Conservation (phyloP, 1,284 basidiomycete species). For the Moniliophthora roreri region DNA sequence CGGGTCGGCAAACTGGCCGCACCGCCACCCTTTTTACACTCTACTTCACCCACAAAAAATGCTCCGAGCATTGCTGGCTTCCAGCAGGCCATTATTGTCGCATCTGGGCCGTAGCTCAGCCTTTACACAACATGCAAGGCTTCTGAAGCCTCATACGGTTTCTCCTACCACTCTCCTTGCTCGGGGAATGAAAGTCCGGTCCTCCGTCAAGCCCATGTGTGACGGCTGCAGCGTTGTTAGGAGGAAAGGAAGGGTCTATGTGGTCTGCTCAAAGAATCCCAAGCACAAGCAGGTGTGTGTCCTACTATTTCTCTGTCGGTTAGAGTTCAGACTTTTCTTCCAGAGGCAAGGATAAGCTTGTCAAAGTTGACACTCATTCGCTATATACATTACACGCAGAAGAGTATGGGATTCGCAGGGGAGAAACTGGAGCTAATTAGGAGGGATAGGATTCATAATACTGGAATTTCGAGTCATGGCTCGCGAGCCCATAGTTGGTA, state of each 20-base stretch:
- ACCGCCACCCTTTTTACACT: not conserved
- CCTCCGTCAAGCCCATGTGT: constrained; percentile 91
- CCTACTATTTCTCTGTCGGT: not conserved
- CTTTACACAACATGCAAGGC: constrained; percentile 25
- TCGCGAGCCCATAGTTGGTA: constrained; percentile 88
- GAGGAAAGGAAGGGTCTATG: constrained; percentile 90
- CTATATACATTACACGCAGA: no score
- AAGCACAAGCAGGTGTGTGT: constrained; percentile 94
- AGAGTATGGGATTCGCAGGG: not conserved
- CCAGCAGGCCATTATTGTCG: constrained; percentile 56
- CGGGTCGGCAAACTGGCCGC: not conserved
- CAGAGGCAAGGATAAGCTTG: constrained; percentile 60
- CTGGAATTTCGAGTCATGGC: constrained; percentile 12
- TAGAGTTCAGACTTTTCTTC: constrained; percentile 11
- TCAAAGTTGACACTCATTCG: no score
- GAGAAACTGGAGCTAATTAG: not conserved
- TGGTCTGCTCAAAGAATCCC: constrained; percentile 92
- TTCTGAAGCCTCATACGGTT: constrained; percentile 23
- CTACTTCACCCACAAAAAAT: constrained; percentile 34
- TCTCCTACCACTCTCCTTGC: constrained; percentile 36
- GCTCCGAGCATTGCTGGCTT: constrained; percentile 64
- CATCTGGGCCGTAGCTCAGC: constrained; percentile 45
- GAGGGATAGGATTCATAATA: not conserved
- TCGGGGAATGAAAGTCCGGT: constrained; percentile 95
- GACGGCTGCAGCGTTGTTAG: constrained; percentile 86